Conservation (phyloP, 2,329 filamentous ascomycete genomes). For the Aspergillus japonicus region DNA sequence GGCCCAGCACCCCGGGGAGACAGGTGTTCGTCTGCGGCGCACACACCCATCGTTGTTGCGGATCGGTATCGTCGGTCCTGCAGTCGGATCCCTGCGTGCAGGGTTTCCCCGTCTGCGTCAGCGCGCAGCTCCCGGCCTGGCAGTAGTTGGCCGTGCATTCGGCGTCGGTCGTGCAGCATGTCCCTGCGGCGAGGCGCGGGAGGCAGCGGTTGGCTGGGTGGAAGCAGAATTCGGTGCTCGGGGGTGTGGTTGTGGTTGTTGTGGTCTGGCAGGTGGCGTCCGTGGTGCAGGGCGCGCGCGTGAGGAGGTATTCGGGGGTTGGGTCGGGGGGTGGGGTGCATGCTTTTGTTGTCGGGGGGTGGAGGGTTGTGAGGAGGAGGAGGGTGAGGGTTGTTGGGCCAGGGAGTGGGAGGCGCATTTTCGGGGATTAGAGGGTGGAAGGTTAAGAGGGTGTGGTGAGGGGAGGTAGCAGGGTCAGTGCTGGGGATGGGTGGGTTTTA, state of each 20-base stretch:
- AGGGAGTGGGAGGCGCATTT: no score
- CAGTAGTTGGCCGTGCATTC: neutral
- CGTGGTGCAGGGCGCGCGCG: neutral
- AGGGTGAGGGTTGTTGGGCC: neutral
- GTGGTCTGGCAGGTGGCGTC: neutral
- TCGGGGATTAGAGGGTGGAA: no score
- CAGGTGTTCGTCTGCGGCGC: neutral
- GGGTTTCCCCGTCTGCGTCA: neutral
- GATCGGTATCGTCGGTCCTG: no score
- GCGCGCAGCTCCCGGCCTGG: neutral
- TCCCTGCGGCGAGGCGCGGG: neutral
- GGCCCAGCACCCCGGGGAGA: neutral
- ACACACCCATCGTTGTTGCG: neutral
- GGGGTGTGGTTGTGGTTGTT: neutral
- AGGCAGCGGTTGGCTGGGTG: neutral
- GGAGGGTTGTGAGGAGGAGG: neutral
- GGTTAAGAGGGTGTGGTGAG: no score
- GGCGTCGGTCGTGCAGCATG: neutral
- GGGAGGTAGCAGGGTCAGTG: no score
- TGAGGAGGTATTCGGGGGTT: neutral
- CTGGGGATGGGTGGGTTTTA: no score
- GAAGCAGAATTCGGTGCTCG: neutral
- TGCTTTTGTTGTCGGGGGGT: neutral
- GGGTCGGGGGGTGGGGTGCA: neutral
- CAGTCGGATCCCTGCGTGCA: neutral